Conservation (phyloP, 192 early-diverging fungal species). For the Coemansia interrupta region DNA sequence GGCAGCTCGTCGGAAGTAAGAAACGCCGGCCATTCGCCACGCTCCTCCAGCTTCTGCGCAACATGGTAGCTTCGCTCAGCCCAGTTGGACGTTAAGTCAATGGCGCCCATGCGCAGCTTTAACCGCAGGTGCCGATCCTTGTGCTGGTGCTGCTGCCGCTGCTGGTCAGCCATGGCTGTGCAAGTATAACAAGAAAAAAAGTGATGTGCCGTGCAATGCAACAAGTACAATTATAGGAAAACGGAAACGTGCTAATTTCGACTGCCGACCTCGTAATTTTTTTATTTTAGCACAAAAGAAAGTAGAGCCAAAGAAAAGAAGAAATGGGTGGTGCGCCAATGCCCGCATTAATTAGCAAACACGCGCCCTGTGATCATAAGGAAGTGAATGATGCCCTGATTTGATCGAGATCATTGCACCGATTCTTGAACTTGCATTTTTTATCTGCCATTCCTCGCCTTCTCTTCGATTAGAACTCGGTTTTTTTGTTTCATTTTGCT, state of each 20-base stretch:
- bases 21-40: constrained; percentile 36
- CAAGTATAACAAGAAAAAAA: constrained; percentile 2
- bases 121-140: not conserved
- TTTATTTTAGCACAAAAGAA: constrained; percentile 1
- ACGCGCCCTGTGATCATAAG: too few relatives aligned
- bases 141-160: constrained; percentile 1
- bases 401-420: not conserved
- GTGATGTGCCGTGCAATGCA: not conserved
- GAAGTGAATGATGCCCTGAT: too few relatives aligned
- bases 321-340: too few relatives aligned
- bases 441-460: too few relatives aligned
- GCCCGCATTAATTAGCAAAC: too few relatives aligned
- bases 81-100: constrained; percentile 19
- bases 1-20: constrained; percentile 30
- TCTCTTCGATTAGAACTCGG: not conserved
- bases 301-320: not conserved
- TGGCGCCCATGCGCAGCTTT: constrained; percentile 2
- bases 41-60: constrained; percentile 36
- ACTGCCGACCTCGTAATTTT: not conserved
- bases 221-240: not conserved
- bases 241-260: not conserved
- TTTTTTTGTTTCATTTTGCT: too few relatives aligned
- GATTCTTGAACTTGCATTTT: too few relatives aligned
- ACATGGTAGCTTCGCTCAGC: constrained; percentile 39
- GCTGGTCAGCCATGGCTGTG: not conserved